Percentiles rank a stretch among this genome's conserved stretches.
phyloP scores from a whole-genome alignment of 2,329 filamentous ascomycete species.

The Aspergillus novofumigatus region DNA sequence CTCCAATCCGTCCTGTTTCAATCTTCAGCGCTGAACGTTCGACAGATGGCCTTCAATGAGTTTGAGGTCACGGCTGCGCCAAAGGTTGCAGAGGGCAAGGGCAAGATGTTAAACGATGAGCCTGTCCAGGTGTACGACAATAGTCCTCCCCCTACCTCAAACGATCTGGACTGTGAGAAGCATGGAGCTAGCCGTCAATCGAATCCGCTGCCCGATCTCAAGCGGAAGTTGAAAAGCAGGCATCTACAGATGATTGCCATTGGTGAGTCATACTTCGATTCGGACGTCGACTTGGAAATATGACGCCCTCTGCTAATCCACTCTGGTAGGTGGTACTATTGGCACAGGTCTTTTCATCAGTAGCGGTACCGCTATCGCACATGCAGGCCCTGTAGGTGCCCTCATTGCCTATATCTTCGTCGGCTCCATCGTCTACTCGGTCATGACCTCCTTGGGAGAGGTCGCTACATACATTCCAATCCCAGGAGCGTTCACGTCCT shows the following conservation, averaged over 20 bases:
- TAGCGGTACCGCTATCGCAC: constrained; percentile 59
- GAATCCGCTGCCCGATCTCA: constrained; percentile 60
- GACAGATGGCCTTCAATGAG: constrained; percentile 20
- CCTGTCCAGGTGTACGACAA: constrained; percentile 20
- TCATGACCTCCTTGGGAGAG: constrained; percentile 65
- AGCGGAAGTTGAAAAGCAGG: constrained; percentile 74
- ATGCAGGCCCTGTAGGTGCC: constrained; percentile 61
- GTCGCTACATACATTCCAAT: constrained; percentile 77
- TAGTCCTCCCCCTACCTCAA: constrained; percentile 8
- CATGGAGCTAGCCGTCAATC: constrained; percentile 44
- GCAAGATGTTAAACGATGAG: constrained; percentile 21
- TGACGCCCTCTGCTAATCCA: constrained; percentile 38
- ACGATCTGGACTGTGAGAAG: constrained; percentile 37
- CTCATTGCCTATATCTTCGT: constrained; percentile 67
- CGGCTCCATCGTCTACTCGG: constrained; percentile 67
- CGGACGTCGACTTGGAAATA: background rate
- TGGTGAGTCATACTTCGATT: constrained; percentile 55
- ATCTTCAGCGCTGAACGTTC: constrained; percentile 8
- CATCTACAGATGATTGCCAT: constrained; percentile 99
- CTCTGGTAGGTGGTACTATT: constrained; percentile 55
- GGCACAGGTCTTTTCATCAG: constrained; percentile 71
- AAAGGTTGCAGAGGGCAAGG: constrained; percentile 19
- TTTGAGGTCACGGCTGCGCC: constrained; percentile 13
- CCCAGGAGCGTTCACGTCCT: constrained; percentile 70
- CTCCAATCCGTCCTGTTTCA: background rate